Percentiles rank a stretch among this genome's conserved stretches.
phyloP scores from a whole-genome alignment of 495 filamentous ascomycete species.

The Daldinia caldariorum region DNA sequence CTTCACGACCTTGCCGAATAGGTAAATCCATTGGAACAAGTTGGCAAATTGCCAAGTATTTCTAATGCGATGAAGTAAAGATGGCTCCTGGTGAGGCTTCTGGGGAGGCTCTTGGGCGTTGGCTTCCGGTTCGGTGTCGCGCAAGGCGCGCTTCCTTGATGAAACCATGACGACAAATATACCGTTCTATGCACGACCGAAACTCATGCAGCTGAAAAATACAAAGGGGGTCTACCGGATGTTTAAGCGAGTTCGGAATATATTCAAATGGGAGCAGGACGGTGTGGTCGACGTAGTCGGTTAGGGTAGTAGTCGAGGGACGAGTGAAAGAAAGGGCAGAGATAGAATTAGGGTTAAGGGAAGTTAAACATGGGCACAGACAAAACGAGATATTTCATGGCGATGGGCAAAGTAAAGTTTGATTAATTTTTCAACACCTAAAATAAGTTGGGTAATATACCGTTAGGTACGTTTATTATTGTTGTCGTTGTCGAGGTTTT shows the following conservation, averaged over 20 bases:
- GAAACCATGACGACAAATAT: conserved; percentile 58
- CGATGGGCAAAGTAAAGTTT: conserved; percentile 18
- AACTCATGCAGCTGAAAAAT: conserved; percentile 4
- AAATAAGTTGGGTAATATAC: conserved; percentile 16
- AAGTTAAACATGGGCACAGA: conserved; percentile 23
- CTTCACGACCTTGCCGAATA: conserved; percentile 89
- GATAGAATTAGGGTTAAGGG: conserved; percentile 36
- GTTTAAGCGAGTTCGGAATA: conserved; percentile 1
- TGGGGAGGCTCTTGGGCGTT: conserved; percentile 54
- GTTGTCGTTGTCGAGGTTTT: conserved; percentile 14
- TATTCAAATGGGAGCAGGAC: not conserved
- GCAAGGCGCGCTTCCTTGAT: conserved; percentile 74
- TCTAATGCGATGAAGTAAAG: conserved; percentile 73
- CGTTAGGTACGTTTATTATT: not conserved
- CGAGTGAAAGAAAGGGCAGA: conserved; percentile 8
- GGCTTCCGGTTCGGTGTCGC: conserved; percentile 68
- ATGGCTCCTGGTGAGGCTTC: conserved; percentile 61
- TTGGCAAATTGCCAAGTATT: conserved; percentile 97
- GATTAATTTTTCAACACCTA: conserved; percentile 17
- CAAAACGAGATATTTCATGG: conserved; percentile 40
- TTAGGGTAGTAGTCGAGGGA: not conserved
- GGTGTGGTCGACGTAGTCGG: conserved; percentile 13
- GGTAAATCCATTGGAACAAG: conserved; percentile 89
- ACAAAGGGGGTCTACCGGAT: conserved; percentile 5
- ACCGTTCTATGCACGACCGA: not conserved